Base-by-base conservation (phyloP, 371 early-diverging fungal species). In the Circinella umbellata region DNA sequence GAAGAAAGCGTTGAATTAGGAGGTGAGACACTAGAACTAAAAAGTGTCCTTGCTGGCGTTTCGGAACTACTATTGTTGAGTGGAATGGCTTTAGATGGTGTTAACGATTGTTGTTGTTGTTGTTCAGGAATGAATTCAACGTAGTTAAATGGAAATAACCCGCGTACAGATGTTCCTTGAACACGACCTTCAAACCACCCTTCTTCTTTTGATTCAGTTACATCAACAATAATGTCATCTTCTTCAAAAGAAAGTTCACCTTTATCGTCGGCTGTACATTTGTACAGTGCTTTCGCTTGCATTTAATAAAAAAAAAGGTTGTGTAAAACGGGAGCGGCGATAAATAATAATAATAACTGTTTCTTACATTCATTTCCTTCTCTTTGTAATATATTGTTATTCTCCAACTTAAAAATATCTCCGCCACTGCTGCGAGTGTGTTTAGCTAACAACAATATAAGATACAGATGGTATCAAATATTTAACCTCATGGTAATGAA, bases 141-240 rank as follows among this genome's bases (percentile, higher is more conserved):
- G 66, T 87, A 87, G 61, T 89, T 89, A 57, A 76, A 78, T 15
- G 89, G 89, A 67, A 89, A 87, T 17, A 89, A 69, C 1, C 89
- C 89, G 37, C 78, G 77, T 35, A 71, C 69, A 4, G 71, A 70
- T 35, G 82, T 86, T 15, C 81, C 71, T 68, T 86, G 74, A 37
- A 89, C 62, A 46, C 76, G 76, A 4, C 89, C 89, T 67, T 77
- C 81, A n/a, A 81, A 80, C 89, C 89, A 89, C 53, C 86, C 89
- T 13, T 84, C 83, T 69, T 89, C 89, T n/a, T 74, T 74, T 5
- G 89, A 83, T 60, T 78, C 70, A 8, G 67, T 74, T 9, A 88
- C 88, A 74, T 89, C 84, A 7, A 84, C 73, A 1, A 90, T 59
- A 66, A 85, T 80, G 63, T 86, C 88, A 17, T 89, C 89, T 65